Evolutionary conservation across 495 filamentous ascomycete genomes (phyloP).

Genomic region (Hypoxylon crocopeplum): DNA sequence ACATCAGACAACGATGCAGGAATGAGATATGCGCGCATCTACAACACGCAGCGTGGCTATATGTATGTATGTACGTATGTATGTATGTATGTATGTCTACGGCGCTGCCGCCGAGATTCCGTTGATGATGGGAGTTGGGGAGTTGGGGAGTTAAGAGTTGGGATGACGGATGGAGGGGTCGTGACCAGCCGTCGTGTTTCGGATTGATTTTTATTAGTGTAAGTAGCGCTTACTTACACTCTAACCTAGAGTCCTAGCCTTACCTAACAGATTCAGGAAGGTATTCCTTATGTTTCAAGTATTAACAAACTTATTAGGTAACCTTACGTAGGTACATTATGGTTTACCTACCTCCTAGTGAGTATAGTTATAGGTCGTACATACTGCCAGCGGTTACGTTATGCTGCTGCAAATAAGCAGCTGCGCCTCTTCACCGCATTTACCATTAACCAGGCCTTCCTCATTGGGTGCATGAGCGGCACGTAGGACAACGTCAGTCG

Average conservation of each 20-base stretch:
- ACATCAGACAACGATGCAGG: no score
- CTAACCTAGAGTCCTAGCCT: no score
- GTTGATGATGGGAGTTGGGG: neutral
- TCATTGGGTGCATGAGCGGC: slow-evolving; percentile 3
- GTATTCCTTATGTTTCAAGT: no score
- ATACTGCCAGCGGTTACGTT: neutral
- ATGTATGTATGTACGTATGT: neutral
- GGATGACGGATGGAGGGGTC: slow-evolving; percentile 3
- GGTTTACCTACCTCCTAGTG: no score
- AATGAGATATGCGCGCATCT: no score
- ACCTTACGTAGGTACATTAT: no score
- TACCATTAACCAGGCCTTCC: slow-evolving; percentile 10
- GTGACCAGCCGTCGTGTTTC: slow-evolving; percentile 15
- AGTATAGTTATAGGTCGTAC: no score
- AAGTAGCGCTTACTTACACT: no score
- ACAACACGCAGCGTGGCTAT: no score
- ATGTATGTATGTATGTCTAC: slow-evolving; percentile 14
- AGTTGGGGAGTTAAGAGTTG: neutral
- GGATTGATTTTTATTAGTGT: slow-evolving; percentile 24
- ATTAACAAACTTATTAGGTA: no score
- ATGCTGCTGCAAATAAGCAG: slow-evolving; percentile 18
- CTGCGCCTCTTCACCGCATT: slow-evolving; percentile 36
- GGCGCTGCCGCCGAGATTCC: slow-evolving; percentile 15
- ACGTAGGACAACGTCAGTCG: neutral
- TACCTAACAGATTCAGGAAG: no score